Evolutionary conservation across 768 basidiomycete genomes (phyloP).

Genomic region (Russula compacta): DNA sequence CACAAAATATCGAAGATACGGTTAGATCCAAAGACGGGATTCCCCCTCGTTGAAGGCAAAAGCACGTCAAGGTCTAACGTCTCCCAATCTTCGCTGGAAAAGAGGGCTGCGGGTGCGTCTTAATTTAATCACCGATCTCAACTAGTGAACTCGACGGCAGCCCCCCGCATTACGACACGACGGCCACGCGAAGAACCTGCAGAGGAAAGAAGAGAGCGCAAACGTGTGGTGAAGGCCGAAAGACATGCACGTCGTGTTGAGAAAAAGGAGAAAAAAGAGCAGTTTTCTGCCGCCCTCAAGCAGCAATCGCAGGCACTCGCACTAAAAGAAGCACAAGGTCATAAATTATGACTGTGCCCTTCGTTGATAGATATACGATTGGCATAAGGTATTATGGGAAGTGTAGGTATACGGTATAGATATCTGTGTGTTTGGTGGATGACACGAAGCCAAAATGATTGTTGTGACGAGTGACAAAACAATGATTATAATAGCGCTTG

Average conservation of each 20-base stretch:
- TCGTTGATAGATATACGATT: background rate
- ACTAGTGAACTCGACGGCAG: conserved; percentile 26
- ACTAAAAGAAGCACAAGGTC: conserved; percentile 32
- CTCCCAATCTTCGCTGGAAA: conserved; percentile 7
- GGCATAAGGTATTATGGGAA: conserved; percentile 3
- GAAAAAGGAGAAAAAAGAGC: conserved; percentile 58
- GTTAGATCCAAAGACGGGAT: conserved; percentile 68
- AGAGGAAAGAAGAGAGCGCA: conserved; percentile 66
- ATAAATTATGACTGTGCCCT: conserved; percentile 24
- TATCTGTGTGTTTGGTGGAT: background rate
- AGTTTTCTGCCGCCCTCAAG: conserved; percentile 55
- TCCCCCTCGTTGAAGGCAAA: conserved; percentile 46
- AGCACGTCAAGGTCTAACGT: conserved; percentile 14
- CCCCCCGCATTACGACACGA: conserved; percentile 42
- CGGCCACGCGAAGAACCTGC: conserved; percentile 69
- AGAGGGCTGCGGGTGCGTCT: background rate
- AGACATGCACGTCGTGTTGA: conserved; percentile 54
- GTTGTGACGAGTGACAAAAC: background rate
- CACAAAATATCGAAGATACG: conserved; percentile 52
- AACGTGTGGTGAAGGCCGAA: conserved; percentile 57
- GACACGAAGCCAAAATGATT: background rate
- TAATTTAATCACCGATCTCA: background rate
- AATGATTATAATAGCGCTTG: background rate
- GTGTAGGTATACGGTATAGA: conserved; percentile 17
- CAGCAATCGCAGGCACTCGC: conserved; percentile 44